Evolutionary conservation across 2,329 filamentous ascomycete species (phyloP), one percentile per base, ranked within the genome.

Genomic region (Fusarium albosuccineum): DNA sequence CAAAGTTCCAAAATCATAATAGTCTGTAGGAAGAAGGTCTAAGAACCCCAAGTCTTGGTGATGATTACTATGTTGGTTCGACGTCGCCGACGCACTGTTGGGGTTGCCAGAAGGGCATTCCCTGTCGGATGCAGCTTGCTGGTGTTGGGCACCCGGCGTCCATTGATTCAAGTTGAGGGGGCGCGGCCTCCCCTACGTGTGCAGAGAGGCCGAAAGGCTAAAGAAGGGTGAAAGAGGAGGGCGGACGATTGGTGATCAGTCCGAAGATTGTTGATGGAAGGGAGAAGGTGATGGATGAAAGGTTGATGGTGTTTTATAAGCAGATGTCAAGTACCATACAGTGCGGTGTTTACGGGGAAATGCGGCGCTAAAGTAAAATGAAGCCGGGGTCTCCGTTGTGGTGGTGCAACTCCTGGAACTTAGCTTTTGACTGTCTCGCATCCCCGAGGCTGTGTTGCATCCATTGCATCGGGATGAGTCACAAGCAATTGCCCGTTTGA

Each of bases 161-260:
- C 71, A 73, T 73, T 70, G 69, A 60, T 73, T 72, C 71, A 73
- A 71, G 70, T 70, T 73, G 66, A 44, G 66, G 69, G 66, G 70
- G 45, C 17, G 53, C 64, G 68, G 70, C 70, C 70, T 73, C 67
- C 70, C 70, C 68, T 72, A 68, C 60, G 51, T 41, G 14, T 56
- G 56, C 62, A 66, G 70, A 71, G 65, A 67, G 70, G 70, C 70
- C 71, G 57, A 48, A 59, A 62, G 67, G 70, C 62, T 60, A 36
- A 22, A 37, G 37, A 29, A 22, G 40, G 4, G 6, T 13, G 6
- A 6, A 11, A 10, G 22, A 8, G 37, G 37, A 41, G 40, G 26
- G 44, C 48, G 60, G 64, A 66, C 64, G 40, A 48, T 29, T 6
- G 16, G 40, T 17, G 57, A 48, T 61, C 59, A 49, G 64, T 61